Evolutionary conservation across 164 flowering plant species (phyloP).

Genomic region (Taxillus chinensis): DNA sequence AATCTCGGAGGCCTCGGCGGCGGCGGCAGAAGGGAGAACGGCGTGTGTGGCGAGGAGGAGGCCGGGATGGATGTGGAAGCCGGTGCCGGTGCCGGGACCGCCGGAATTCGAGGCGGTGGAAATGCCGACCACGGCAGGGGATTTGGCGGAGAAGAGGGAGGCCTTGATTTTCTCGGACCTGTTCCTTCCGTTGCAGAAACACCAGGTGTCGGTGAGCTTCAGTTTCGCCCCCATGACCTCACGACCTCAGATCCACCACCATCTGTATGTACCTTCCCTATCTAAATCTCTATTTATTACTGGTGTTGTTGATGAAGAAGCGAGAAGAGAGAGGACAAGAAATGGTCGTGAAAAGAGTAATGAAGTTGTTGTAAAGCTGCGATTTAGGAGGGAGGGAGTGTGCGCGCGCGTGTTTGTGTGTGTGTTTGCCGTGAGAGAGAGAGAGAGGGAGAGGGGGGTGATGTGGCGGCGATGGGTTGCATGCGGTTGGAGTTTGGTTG

Average conservation of each 20-base stretch:
- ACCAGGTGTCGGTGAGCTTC: constrained; percentile 59
- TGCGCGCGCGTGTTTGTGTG: no score
- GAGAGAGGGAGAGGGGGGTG: no score
- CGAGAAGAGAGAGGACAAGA: no score
- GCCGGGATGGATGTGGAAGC: constrained; percentile 69
- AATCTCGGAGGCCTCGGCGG: constrained; percentile 74
- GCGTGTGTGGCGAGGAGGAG: constrained; percentile 76
- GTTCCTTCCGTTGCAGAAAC: constrained; percentile 91
- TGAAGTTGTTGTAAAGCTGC: no score
- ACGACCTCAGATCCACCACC: neutral
- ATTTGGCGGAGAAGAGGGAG: constrained; percentile 54
- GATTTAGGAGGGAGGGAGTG: no score
- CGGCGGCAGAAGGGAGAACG: constrained; percentile 64
- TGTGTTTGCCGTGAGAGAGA: no score
- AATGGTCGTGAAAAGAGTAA: no score
- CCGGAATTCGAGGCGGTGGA: constrained; percentile 10
- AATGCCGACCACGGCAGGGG: constrained; percentile 55
- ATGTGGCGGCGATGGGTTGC: no score
- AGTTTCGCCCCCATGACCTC: constrained; percentile 27
- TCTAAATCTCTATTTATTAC: no score
- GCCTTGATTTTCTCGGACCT: constrained; percentile 80
- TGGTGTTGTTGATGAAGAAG: no score
- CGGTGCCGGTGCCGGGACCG: constrained; percentile 28
- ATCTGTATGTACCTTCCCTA: neutral
- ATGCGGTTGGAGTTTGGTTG: no score